Evolutionary conservation across 2,329 filamentous ascomycete species (phyloP).

Genomic region (Aspergillus novofumigatus): DNA sequence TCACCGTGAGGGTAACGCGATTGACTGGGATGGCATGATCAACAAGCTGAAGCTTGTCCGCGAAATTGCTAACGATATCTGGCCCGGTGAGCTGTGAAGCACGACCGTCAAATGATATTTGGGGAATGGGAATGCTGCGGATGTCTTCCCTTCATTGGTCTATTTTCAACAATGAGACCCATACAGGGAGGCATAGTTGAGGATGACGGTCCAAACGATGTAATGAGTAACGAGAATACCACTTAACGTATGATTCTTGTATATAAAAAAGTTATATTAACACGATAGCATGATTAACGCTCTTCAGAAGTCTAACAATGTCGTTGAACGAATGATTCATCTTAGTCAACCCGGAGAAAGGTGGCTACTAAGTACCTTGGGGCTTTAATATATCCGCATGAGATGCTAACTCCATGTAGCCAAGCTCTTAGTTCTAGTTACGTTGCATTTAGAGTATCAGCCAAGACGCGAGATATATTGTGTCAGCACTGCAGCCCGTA

Average conservation of each 20-base stretch:
- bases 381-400: neutral
- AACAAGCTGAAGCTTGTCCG: conserved; percentile 68
- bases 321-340: neutral
- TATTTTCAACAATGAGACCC: conserved; percentile 11
- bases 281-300: too few species aligned
- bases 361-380: neutral
- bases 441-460: neutral
- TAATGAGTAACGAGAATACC: conserved; percentile 10
- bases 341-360: too few species aligned
- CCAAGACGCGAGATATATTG: neutral
- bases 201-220: conserved; percentile 13
- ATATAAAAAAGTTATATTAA: conserved; percentile 6
- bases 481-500: too few species aligned
- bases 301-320: neutral
- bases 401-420: neutral
- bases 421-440: neutral
- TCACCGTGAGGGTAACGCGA: conserved; percentile 67
- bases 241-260: conserved; percentile 18
- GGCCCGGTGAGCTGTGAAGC: conserved; percentile 52
- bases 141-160: conserved; percentile 2
- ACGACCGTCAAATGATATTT: conserved; percentile 10
- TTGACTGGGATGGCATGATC: conserved; percentile 67
- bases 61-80: conserved; percentile 68
- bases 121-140: neutral
- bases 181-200: neutral